phyloP scores from a whole-genome alignment of 768 basidiomycete genomes.

The Agrocybe pediades region DNA sequence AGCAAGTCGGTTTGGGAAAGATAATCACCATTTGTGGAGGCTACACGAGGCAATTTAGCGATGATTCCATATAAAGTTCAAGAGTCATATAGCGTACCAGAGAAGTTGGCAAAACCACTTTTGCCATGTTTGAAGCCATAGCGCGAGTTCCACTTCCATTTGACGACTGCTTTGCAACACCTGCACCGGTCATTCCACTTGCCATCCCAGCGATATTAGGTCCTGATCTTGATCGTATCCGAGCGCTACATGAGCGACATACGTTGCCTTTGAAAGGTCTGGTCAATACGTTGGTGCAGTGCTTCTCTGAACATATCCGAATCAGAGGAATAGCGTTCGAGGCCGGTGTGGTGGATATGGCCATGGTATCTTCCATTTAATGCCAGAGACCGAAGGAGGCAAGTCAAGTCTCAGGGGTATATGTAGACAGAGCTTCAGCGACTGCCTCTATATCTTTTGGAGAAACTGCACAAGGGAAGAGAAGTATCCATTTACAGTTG shows the following conservation, averaged over 20 bases:
- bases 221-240: slow-evolving; percentile 3
- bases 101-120: slow-evolving; percentile 1
- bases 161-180: background rate
- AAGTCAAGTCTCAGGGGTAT: too few species aligned
- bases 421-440: too few species aligned
- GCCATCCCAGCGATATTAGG: background rate
- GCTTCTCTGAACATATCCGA: slow-evolving; percentile 10
- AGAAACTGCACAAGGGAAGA: background rate
- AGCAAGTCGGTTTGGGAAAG: background rate
- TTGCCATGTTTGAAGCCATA: background rate
- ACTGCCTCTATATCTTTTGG: too few species aligned
- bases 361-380: background rate
- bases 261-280: slow-evolving; percentile 12
- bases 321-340: background rate
- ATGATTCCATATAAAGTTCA: background rate
- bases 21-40: slow-evolving; percentile 1
- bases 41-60: background rate
- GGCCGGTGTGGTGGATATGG: background rate
- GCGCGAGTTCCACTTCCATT: background rate
- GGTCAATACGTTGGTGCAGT: slow-evolving; percentile 7
- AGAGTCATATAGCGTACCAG: background rate
- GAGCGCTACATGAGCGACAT: slow-evolving; percentile 10
- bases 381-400: too few species aligned
- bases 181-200: background rate
- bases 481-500: background rate